Conservation (phyloP, 2,329 filamentous ascomycete genomes). For the Hyphodiscus sp. region DNA sequence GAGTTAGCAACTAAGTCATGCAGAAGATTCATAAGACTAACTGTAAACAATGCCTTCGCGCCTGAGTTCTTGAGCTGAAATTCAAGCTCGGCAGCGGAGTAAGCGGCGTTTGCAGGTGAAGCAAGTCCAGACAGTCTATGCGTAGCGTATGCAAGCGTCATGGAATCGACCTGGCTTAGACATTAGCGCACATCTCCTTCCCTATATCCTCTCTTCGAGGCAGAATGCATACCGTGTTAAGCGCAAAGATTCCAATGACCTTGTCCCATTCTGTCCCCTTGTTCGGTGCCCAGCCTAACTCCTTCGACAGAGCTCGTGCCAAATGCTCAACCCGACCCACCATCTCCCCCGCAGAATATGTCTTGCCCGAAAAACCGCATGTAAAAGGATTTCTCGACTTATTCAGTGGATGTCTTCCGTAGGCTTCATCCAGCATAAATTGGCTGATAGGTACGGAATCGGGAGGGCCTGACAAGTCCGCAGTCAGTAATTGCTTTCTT, state of each 20-base stretch:
- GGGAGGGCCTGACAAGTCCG: conserved; percentile 35
- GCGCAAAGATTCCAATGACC: conserved; percentile 67
- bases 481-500: conserved; percentile 3
- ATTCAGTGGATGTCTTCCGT: conserved; percentile 58
- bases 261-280: conserved; percentile 75
- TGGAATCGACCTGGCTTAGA: conserved; percentile 58
- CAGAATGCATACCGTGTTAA: conserved; percentile 60
- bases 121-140: conserved; percentile 69
- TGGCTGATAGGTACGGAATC: conserved; percentile 69
- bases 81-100: conserved; percentile 74
- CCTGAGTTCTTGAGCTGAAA: conserved; percentile 75
- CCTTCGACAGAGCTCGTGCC: conserved; percentile 60
- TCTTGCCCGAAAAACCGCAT: conserved; percentile 66
- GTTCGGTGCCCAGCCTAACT: conserved; percentile 65
- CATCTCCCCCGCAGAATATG: conserved; percentile 57
- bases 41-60: conserved; percentile 70
- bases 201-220: background rate
- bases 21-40: conserved; percentile 42
- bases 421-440: conserved; percentile 68
- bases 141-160: conserved; percentile 66
- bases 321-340: conserved; percentile 60
- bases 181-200: background rate
- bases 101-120: conserved; percentile 79
- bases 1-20: conserved; percentile 1
- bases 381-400: conserved; percentile 66